Base-by-base conservation (phyloP, 345 rosid genomes). In the Jatropha curcas region DNA sequence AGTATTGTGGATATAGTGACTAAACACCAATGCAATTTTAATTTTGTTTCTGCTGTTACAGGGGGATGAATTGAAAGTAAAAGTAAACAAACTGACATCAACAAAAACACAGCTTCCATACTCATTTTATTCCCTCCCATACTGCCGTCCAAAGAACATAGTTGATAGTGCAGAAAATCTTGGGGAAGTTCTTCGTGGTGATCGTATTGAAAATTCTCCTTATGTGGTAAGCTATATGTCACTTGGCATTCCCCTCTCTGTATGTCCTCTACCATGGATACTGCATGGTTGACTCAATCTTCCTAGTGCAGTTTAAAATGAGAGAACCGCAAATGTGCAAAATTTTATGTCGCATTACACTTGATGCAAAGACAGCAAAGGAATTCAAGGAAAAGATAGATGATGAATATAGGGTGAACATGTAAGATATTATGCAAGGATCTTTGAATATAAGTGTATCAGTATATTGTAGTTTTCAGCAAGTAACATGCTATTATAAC, bases 31-130 rank as follows among this genome's bases (percentile, higher is more conserved):
- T 28, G 37, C 19, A 25, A 30, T 60, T 41, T 43, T 43, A 60
- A n/a, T 48, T 70, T 70, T 65, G 34, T 78, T 24, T 61, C 39
- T 30, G 52, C 30, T 69, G 71, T 37, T 76, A 70, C 84, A 91
- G 97, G 97, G 94, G 50, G 88, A 86, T 82, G 87, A 80, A 27
- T 81, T 93, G 83, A 86, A 83, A 83, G 97, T 93, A 81, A 93
- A 93, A 83, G 98, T 93, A 76, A 93, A 91, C 83, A 93, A 91
- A 62, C 74, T 93, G 82, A 89, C 92, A 35, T 91, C 98, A 14
- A 93, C 89, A 45, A 93, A 93, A 81, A 93, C 98, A 66, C 97
- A 91, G 62, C 95, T 93, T 86, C 98, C 98, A 10, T 91, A 89
- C 61, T 86, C 96, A 4, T 93, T 85, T 59, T 93, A 93, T 68